phyloP scores from a whole-genome alignment of 176 grass and related monocot genomes.

The Oryza officinalis region DNA sequence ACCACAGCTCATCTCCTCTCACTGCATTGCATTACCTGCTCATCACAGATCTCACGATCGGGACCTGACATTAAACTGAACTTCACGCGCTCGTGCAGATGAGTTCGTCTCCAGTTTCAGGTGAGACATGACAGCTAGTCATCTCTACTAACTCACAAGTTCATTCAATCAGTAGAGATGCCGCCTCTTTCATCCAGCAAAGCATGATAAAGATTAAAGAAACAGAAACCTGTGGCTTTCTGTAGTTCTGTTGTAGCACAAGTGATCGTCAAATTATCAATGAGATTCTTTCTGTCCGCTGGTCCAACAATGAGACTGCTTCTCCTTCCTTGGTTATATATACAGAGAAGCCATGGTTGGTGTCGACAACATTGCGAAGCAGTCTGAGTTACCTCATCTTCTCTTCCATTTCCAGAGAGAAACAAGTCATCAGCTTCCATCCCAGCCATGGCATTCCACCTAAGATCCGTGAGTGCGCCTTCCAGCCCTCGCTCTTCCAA shows the following conservation, averaged over 20 bases:
- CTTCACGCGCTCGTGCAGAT: background rate
- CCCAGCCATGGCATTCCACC: slow-evolving; percentile 48
- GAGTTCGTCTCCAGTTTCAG: slow-evolving; percentile 4
- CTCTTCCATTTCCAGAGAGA: slow-evolving; percentile 26
- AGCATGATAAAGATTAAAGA: background rate
- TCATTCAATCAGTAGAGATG: background rate
- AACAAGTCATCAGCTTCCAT: background rate
- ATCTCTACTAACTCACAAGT: background rate
- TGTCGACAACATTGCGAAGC: slow-evolving; percentile 9
- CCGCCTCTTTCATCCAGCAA: slow-evolving; percentile 7
- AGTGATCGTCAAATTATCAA: background rate
- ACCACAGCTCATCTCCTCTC: background rate
- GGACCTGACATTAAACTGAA: slow-evolving; percentile 19
- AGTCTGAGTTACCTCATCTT: background rate
- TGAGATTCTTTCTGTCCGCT: slow-evolving; percentile 32
- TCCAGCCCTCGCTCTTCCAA: slow-evolving; percentile 8
- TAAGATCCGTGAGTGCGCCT: slow-evolving; percentile 37
- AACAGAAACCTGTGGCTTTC: background rate
- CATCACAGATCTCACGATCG: slow-evolving; percentile 19
- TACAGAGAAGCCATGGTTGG: slow-evolving; percentile 17
- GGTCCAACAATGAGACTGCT: background rate
- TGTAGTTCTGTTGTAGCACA: background rate
- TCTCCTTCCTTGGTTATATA: slow-evolving; percentile 36
- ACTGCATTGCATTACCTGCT: slow-evolving; percentile 9
- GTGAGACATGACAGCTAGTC: background rate